Percentiles rank a stretch among this genome's conserved stretches.
Evolutionary conservation across 2,329 filamentous ascomycete genomes (phyloP).

Genomic region (Aspergillus phoenicis): DNA sequence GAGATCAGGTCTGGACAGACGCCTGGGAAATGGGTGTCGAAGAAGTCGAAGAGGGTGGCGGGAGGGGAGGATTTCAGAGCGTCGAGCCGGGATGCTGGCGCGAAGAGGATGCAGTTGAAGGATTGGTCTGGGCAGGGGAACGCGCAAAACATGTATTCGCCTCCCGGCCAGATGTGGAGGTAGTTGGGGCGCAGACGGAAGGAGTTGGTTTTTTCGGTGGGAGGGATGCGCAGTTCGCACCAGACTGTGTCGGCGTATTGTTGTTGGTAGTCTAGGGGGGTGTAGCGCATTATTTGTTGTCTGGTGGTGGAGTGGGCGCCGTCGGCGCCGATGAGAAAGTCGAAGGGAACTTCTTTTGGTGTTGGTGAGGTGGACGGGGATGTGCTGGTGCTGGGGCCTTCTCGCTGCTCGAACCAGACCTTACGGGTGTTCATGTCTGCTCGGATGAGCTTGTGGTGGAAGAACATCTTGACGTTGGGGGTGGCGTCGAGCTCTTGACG

Average conservation of each 20-base stretch:
- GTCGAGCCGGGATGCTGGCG: constrained; percentile 70
- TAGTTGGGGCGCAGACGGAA: constrained; percentile 90
- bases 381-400: too few species aligned
- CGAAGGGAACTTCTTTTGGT: constrained; percentile 69
- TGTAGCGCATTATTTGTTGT: constrained; percentile 94
- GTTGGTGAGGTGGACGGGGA: constrained; percentile 33
- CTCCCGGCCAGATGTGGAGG: constrained; percentile 95
- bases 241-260: constrained; percentile 95
- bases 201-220: constrained; percentile 50
- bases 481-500: constrained; percentile 79
- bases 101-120: constrained; percentile 93
- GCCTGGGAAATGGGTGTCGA: constrained; percentile 82
- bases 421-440: constrained; percentile 78
- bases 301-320: constrained; percentile 90
- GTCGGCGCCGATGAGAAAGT: constrained; percentile 91
- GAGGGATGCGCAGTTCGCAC: constrained; percentile 88
- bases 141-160: constrained; percentile 98
- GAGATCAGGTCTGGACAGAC: constrained; percentile 66
- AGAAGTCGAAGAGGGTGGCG: constrained; percentile 77
- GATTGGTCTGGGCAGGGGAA: constrained; percentile 83
- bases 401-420: constrained; percentile 79
- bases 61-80: constrained; percentile 65
- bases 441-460: constrained; percentile 89
- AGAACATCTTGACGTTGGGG: constrained; percentile 88
- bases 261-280: constrained; percentile 86